phyloP scores from a whole-genome alignment of 139 green algal genomes.

The Tetradesmus lagerheimii region DNA sequence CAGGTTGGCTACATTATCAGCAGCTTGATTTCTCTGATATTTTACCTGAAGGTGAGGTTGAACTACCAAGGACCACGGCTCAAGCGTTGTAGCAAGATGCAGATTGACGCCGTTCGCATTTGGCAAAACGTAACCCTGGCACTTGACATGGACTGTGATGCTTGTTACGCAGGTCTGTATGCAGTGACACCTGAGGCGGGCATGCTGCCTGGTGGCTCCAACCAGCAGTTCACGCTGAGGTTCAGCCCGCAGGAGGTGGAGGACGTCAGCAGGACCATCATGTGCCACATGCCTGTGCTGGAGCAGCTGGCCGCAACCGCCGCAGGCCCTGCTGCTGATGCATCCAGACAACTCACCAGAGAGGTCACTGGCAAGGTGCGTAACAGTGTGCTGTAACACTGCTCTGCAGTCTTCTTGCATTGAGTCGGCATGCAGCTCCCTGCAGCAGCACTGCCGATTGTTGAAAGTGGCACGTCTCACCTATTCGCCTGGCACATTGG shows the following conservation, averaged over 20 bases:
- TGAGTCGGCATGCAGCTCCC: neutral
- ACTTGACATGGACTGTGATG: too few species aligned
- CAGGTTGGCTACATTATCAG: neutral
- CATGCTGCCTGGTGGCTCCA: constrained; percentile 53
- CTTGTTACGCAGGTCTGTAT: constrained; percentile 59
- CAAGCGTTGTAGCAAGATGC: too few species aligned
- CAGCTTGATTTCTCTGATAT: too few species aligned
- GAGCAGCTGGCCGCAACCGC: constrained; percentile 50
- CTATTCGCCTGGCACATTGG: too few species aligned
- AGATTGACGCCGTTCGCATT: too few species aligned
- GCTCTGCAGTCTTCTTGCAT: neutral
- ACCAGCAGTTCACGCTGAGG: constrained; percentile 69
- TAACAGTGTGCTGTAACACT: neutral
- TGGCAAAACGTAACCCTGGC: too few species aligned
- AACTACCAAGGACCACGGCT: too few species aligned
- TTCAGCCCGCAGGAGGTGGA: constrained; percentile 84
- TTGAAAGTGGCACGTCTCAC: neutral
- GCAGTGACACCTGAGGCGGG: constrained; percentile 62
- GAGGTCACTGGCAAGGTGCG: constrained; percentile 32
- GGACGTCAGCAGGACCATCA: constrained; percentile 67
- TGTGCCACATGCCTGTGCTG: constrained; percentile 73
- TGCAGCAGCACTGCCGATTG: neutral
- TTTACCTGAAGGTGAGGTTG: too few species aligned
- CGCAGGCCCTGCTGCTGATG: constrained; percentile 57
- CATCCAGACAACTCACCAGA: neutral